Conservation (phyloP, 345 rosid species). For the Acer negundo region DNA sequence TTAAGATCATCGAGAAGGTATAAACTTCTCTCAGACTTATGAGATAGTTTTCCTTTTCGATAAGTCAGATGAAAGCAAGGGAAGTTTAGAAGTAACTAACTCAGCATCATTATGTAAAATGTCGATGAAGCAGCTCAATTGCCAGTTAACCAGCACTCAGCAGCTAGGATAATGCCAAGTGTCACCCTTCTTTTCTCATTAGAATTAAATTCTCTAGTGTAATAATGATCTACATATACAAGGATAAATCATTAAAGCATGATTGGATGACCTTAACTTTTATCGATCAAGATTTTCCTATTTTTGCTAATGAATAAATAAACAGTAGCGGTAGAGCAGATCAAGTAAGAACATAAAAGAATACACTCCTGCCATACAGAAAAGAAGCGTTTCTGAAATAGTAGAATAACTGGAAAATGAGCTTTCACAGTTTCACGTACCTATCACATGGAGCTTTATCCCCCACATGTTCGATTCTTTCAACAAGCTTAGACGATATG, state of each 20-base stretch:
- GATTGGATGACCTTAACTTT: background rate
- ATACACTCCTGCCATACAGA: background rate
- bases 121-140: background rate
- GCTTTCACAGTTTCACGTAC: slow-evolving; percentile 33
- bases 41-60: no score
- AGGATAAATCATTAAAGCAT: background rate
- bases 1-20: background rate
- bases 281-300: background rate
- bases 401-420: background rate
- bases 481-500: slow-evolving; percentile 58
- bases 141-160: background rate
- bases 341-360: background rate
- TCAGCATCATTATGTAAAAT: background rate
- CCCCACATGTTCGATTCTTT: slow-evolving; percentile 60
- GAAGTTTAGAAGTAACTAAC: background rate
- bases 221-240: background rate
- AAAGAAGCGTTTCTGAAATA: background rate
- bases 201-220: background rate
- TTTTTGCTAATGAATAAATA: background rate
- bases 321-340: background rate
- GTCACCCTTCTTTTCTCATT: background rate
- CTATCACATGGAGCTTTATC: slow-evolving; percentile 72
- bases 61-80: background rate
- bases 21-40: background rate
- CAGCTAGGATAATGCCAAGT: background rate